These are phyloP conservation scores for Tetrastigma voinierianum DNA, from an alignment of 164 flowering plant species.

Conservation along the genomic window DNA sequence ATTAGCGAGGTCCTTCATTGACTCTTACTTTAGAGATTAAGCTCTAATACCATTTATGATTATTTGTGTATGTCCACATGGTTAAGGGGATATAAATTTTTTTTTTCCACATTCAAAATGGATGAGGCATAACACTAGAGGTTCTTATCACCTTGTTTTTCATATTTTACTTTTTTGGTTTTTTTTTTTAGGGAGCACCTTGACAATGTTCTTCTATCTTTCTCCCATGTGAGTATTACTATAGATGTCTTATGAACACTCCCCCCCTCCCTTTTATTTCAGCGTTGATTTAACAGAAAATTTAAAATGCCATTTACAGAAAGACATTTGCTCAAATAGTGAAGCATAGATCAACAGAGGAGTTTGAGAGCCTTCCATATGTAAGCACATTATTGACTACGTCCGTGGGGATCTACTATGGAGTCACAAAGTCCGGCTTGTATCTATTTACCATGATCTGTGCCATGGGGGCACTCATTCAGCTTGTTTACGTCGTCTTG, in stretches of 20 bases:
- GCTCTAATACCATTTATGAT: too few species aligned
- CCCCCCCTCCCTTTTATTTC: too few species aligned
- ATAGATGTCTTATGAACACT: neutral
- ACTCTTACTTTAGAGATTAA: too few species aligned
- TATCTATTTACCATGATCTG: conserved; percentile 59
- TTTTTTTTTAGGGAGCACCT: conserved; percentile 47
- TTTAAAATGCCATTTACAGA: conserved; percentile 18
- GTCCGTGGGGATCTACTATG: conserved; percentile 55
- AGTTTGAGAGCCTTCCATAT: conserved; percentile 61
- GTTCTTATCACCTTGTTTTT: neutral
- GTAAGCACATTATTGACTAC: conserved; percentile 42
- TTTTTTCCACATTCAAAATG: too few species aligned
- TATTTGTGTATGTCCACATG: too few species aligned
- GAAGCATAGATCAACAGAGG: conserved; percentile 43
- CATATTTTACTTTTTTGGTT: neutral
- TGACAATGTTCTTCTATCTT: conserved; percentile 50
- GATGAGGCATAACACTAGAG: too few species aligned
- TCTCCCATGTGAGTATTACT: conserved; percentile 48
- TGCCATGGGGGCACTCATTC: conserved; percentile 46
- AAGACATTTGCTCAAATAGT: conserved; percentile 48
- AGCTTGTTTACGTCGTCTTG: conserved; percentile 33
- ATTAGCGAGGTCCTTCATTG: too few species aligned
- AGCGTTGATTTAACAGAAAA: neutral
- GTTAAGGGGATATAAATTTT: too few species aligned
- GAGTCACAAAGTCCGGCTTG: conserved; percentile 39